Conservation (phyloP, 768 basidiomycete genomes). For the Zangia roseola region DNA sequence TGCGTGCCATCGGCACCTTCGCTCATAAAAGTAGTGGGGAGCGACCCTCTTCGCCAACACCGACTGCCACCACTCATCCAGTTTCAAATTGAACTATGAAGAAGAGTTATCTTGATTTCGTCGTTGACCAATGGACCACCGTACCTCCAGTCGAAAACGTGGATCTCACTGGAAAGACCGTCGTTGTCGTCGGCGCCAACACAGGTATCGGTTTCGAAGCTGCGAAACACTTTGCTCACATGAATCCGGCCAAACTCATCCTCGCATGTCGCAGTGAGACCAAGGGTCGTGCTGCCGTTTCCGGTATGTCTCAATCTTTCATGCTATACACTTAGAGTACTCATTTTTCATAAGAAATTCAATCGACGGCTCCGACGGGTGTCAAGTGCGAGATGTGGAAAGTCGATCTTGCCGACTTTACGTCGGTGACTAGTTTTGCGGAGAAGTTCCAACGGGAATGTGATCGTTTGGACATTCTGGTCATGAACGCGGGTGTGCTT, state of each 20-base stretch:
- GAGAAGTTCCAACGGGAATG: slow-evolving; percentile 7
- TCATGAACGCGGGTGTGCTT: slow-evolving; percentile 43
- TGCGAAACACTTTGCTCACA: slow-evolving; percentile 29
- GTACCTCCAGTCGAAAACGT: slow-evolving; percentile 14
- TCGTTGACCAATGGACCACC: slow-evolving; percentile 17
- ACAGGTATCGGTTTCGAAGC: slow-evolving; percentile 34
- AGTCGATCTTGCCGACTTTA: slow-evolving; percentile 16
- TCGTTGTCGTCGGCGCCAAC: slow-evolving; percentile 34
- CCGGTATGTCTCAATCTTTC: slow-evolving; percentile 21
- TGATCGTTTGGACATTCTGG: slow-evolving; percentile 31
- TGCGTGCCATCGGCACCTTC: no score
- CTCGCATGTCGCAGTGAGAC: slow-evolving; percentile 27
- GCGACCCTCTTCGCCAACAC: no score
- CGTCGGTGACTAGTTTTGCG: slow-evolving; percentile 12
- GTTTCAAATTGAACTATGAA: slow-evolving; percentile 12
- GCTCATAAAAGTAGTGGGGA: no score
- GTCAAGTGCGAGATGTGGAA: slow-evolving; percentile 33
- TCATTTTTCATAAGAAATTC: slow-evolving; percentile 19
- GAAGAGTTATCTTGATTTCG: background rate
- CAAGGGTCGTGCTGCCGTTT: slow-evolving; percentile 20
- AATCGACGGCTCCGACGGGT: slow-evolving; percentile 22
- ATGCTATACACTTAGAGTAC: background rate
- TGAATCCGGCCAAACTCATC: slow-evolving; percentile 30
- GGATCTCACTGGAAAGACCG: slow-evolving; percentile 30
- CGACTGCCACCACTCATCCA: no score